Evolutionary conservation across 352 stramenopile genomes (phyloP), one percentile per base, ranked within the genome.

Genomic region (Bremia lactucae): DNA sequence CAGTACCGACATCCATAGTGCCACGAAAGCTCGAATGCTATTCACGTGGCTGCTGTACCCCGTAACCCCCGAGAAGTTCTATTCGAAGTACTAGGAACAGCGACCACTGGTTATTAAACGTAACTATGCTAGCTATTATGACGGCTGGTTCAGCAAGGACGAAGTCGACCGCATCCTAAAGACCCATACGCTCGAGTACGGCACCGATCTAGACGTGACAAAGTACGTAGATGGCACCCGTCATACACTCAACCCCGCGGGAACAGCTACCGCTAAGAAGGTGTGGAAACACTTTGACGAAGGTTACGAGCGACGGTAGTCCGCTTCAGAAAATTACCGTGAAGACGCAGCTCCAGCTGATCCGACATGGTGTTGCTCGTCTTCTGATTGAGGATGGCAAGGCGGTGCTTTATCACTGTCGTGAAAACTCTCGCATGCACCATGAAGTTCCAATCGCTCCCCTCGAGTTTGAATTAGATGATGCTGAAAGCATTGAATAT

Each of bases 11-110:
- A 39, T 85, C 14, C 75, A 83, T 52, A 86, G 76, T 44, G 64
- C 66, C 18, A 83, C 63, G 44, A 74, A 86, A 54, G 69, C 66
- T 5, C 75, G 72, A 34, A 42, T 85, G 54, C 56, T 91, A 14
- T 73, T 95, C 20, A 61, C 90, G 55, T 95, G 84, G 84, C 59
- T 95, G 10, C 69, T 95, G 39, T 73, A 73, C 44, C 83, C 81
- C 13, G 80, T 96, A 39, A 73, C 68, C 8, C 49, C 77, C 6
- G 62, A 89, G 26, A 70, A 95, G 55, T 98, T 97, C 45, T 97
- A 96, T 57, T 50, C 68, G 2, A 80, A 84, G 16, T 96, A 97
- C 62, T 97, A 81, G 83, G 93, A 97, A 52, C 85, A 96, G 43
- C 77, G 87, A 21, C 88, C 93, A 24, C 61, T 98, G 21, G 67